phyloP scores from a whole-genome alignment of 2,329 filamentous ascomycete species.

The Penicillium vulpinum region DNA sequence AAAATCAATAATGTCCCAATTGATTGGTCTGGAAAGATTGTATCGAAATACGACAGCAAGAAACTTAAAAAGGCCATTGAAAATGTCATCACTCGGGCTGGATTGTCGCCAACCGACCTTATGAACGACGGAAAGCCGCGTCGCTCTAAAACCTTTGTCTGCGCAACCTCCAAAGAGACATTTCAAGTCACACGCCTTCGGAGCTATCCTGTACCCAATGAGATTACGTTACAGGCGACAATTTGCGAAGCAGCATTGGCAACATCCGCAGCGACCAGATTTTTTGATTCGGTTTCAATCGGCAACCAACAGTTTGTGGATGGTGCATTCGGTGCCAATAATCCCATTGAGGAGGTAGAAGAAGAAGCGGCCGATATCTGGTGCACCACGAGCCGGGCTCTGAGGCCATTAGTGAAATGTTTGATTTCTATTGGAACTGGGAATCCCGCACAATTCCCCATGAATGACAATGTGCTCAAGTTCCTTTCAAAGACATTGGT shows the following conservation, averaged over 20 bases:
- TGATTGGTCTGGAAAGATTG: conserved; percentile 12
- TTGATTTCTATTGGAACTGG: conserved; percentile 31
- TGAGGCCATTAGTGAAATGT: conserved; percentile 19
- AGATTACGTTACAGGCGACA: conserved; percentile 11
- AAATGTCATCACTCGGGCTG: conserved; percentile 10
- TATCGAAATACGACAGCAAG: conserved; percentile 13
- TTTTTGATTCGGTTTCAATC: conserved; percentile 21
- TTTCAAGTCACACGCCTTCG: conserved; percentile 11
- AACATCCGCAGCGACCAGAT: conserved; percentile 51
- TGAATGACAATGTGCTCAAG: conserved; percentile 14
- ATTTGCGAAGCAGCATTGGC: conserved; percentile 56
- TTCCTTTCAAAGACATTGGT: conserved; percentile 21
- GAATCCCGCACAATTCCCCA: neutral
- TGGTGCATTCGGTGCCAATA: conserved; percentile 37
- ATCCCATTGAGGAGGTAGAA: conserved; percentile 35
- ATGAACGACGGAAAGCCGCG: conserved; percentile 12
- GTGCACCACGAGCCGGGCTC: conserved; percentile 6
- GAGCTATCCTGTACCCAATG: conserved; percentile 10
- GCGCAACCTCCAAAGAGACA: conserved; percentile 18
- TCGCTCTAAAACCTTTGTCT: conserved; percentile 12
- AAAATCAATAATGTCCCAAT: conserved; percentile 10
- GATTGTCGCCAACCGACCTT: neutral
- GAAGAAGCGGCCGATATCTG: conserved; percentile 29
- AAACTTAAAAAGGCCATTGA: conserved; percentile 13
- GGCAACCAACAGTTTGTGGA: conserved; percentile 31